Conservation (phyloP, 148 eudicot species). For the Beta vulgaris region DNA sequence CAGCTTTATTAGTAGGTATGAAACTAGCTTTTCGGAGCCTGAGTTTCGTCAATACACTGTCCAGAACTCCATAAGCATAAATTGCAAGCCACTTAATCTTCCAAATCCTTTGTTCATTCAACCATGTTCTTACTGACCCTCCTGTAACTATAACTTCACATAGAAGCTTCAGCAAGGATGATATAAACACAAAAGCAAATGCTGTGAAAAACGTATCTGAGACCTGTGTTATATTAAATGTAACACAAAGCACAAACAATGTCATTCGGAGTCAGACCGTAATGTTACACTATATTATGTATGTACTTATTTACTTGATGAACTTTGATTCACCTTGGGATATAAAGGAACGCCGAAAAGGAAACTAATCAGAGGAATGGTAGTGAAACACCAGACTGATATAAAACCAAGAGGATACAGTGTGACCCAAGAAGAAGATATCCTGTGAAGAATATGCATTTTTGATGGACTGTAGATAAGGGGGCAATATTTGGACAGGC, state of each 20-base stretch:
- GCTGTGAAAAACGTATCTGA: conserved; percentile 37
- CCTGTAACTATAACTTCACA: conserved; percentile 25
- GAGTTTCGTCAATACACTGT: conserved; percentile 11
- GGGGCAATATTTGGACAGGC: conserved; percentile 38
- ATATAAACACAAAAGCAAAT: conserved; percentile 32
- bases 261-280: no score
- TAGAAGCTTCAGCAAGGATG: conserved; percentile 35
- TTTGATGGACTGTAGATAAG: conserved; percentile 33
- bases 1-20: conserved; percentile 35
- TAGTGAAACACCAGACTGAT: conserved; percentile 29
- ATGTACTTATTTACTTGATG: background rate
- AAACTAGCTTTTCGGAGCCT: conserved; percentile 35
- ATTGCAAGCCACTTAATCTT: conserved; percentile 19
- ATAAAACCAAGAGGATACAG: conserved; percentile 24
- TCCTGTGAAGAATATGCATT: conserved; percentile 33
- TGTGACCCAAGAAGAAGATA: conserved; percentile 38
- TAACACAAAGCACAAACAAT: no score
- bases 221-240: conserved; percentile 47
- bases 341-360: conserved; percentile 41
- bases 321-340: conserved; percentile 64
- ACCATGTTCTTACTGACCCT: conserved; percentile 17
- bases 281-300: no score
- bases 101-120: conserved; percentile 29
- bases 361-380: conserved; percentile 43
- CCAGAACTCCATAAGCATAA: conserved; percentile 22